These are phyloP conservation scores for Ilyonectria sp. DNA, from an alignment of 2,329 filamentous ascomycete genomes.

Conservation along the genomic window DNA sequence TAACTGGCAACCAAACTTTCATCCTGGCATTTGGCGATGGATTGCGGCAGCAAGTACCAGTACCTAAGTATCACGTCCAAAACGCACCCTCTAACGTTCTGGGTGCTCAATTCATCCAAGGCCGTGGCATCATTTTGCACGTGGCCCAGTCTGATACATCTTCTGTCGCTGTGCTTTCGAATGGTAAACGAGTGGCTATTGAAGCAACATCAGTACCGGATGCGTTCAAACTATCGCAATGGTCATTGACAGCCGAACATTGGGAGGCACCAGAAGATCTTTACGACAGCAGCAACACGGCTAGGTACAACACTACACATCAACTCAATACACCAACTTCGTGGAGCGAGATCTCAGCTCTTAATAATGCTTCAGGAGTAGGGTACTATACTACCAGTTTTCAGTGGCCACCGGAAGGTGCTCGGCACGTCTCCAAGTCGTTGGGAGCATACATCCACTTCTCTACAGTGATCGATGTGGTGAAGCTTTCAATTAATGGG, in stretches of 20 bases:
- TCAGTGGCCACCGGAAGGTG: background rate
- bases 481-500: background rate
- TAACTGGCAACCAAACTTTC: constrained; percentile 19
- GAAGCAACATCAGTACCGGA: background rate
- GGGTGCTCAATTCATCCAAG: background rate
- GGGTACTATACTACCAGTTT: constrained; percentile 26
- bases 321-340: background rate
- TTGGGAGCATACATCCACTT: constrained; percentile 18
- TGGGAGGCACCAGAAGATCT: constrained; percentile 20
- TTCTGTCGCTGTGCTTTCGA: background rate
- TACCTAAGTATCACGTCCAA: background rate
- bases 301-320: constrained; percentile 16
- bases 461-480: background rate
- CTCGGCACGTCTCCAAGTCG: background rate
- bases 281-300: background rate
- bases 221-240: background rate
- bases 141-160: background rate
- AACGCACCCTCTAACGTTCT: background rate
- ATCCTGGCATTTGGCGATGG: constrained; percentile 9
- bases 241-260: constrained; percentile 18
- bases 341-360: constrained; percentile 14
- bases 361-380: constrained; percentile 17
- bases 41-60: background rate
- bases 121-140: background rate
- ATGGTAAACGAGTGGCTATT: background rate